Evolutionary conservation across 2,329 filamentous ascomycete genomes (phyloP).

Genomic region (Xylariaceae sp.): DNA sequence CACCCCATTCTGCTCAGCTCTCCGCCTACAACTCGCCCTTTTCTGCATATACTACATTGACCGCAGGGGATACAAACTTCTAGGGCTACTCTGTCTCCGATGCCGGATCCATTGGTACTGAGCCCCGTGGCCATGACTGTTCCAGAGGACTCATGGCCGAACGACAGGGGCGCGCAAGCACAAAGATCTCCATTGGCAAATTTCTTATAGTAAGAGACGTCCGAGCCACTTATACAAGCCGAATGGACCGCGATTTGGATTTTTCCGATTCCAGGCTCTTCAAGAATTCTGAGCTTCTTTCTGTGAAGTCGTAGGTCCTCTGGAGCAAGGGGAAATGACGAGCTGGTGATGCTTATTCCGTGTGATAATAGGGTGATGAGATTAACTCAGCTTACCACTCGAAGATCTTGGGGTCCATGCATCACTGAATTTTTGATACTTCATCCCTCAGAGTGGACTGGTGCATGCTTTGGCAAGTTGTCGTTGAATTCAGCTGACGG

Average conservation of each 20-base stretch:
- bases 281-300: slow-evolving; percentile 45
- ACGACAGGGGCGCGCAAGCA: slow-evolving; percentile 59
- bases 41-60: slow-evolving; percentile 37
- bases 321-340: too few species aligned
- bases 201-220: slow-evolving; percentile 68
- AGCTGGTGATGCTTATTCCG: too few species aligned
- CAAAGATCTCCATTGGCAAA: slow-evolving; percentile 68
- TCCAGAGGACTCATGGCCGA: slow-evolving; percentile 60
- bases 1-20: too few species aligned
- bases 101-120: slow-evolving; percentile 45
- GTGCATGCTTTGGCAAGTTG: slow-evolving; percentile 39
- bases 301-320: slow-evolving; percentile 15
- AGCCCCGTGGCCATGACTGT: slow-evolving; percentile 53
- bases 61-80: slow-evolving; percentile 36
- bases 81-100: slow-evolving; percentile 52
- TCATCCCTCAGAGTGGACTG: slow-evolving; percentile 37
- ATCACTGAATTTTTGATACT: slow-evolving; percentile 51
- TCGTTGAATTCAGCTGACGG: slow-evolving; percentile 43
- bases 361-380: slow-evolving; percentile 25
- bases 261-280: slow-evolving; percentile 45
- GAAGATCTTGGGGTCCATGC: slow-evolving; percentile 53
- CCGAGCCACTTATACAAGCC: slow-evolving; percentile 66
- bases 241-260: slow-evolving; percentile 62
- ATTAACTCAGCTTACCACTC: slow-evolving; percentile 44
- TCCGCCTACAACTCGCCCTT: too few species aligned